Base-by-base conservation (phyloP, 768 basidiomycete genomes). In the Russula brevipes region DNA sequence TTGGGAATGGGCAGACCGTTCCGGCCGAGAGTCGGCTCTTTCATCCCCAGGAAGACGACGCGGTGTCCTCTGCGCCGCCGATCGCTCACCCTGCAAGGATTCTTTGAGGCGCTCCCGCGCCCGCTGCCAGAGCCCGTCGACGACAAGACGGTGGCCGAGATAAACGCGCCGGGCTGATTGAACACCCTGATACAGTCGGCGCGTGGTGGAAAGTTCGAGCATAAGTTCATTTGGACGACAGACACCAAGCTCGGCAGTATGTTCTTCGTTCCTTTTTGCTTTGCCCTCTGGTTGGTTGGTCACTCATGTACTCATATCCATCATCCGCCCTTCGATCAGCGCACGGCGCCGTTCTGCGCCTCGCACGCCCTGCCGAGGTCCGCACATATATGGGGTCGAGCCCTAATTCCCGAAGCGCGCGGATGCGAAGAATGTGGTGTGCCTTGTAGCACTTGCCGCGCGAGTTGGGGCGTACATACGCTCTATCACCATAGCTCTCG, bases 351-450 rank as follows among this genome's bases (percentile, higher is more conserved):
- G 72, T 89, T 11, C 76, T 89, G 46, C 82, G 84, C 33, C 66
- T 90, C 5, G 78, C 80, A 46, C 79, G 81, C 33, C 81, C 82
- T 3, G 76, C 74, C 5, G 80, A 82, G 60, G 80, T 78, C 45
- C 78, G 75, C 47, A 82, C 85, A 0, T 90, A 79, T 66, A 71
- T 90, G 5, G n/a, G n/a, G 85, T 86, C 35, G 87, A 88, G n/a
- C 76, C 84, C 0, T 75, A 77, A 16, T 89, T 89, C 66, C 67
- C 76, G 2, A 86, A 82, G 68, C 82, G 82, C 3, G 73, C 74
- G 0, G 87, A 89, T 57, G 88, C 87, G n/a, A 88, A 86, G 71
- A 77, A 80, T 0, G 89, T 87, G 0, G 88, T 83, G 2, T 83
- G 81, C 63, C 72, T 90, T 30, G 75, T 83, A 16, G 88, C 87